Percentiles rank a stretch among this genome's conserved stretches.
These are phyloP conservation scores for California macrophylla DNA, from an alignment of 441 rosid genomes.

Conservation along the genomic window DNA sequence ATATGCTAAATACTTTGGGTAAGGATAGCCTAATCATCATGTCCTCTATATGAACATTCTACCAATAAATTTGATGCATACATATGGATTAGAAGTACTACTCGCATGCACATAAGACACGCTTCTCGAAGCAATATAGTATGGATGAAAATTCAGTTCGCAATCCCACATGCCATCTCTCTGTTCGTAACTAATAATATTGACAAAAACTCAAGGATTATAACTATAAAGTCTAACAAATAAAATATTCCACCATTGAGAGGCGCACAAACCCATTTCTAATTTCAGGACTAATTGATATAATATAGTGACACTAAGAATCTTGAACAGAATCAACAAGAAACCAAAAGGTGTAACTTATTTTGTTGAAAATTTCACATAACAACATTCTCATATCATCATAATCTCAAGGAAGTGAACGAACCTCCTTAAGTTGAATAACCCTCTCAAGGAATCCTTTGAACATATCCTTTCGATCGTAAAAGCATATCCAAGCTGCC, in stretches of 20 bases:
- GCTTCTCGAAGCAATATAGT: not conserved
- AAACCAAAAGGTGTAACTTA: not conserved
- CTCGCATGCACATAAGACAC: not conserved
- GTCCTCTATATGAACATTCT: not conserved
- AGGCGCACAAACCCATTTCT: not conserved
- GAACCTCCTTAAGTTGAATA: slow-evolving; percentile 81
- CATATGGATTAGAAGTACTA: not conserved
- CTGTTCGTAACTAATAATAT: not conserved
- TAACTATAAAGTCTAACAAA: not conserved
- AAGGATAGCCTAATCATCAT: not conserved
- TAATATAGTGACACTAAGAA: slow-evolving; percentile 2
- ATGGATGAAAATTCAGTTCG: not conserved
- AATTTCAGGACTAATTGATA: not conserved
- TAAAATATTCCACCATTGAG: not conserved
- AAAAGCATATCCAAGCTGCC: slow-evolving; percentile 93
- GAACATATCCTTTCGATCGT: slow-evolving; percentile 63
- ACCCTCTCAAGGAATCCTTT: slow-evolving; percentile 68
- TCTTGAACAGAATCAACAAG: not conserved
- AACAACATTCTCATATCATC: not conserved
- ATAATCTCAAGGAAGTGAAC: slow-evolving; percentile 17
- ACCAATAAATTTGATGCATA: not conserved
- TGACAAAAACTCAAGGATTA: not conserved
- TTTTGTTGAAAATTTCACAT: not conserved
- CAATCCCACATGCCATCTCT: not conserved
- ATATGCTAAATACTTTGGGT: not conserved